Base-by-base conservation (phyloP, 345 rosid species). In the Eucalyptus sp. region DNA sequence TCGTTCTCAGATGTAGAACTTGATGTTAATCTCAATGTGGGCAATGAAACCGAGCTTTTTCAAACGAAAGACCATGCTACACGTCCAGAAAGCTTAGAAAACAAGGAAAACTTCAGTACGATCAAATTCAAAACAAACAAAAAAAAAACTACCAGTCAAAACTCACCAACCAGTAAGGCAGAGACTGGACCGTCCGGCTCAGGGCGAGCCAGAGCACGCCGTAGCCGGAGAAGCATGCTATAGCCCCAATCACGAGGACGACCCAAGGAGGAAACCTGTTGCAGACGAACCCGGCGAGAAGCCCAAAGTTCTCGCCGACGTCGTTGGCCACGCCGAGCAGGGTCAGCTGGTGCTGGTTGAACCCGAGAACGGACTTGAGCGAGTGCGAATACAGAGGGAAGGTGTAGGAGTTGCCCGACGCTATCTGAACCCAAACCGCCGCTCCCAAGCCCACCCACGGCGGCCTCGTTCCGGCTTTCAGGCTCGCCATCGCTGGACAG, bases 141-240 rank as follows among this genome's bases (percentile, higher is more conserved):
- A 33, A 44, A 44, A 44, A 87, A 87, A 5, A 24, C 48, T 31
- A 44, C 71, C 50, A 5, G 54, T 14, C n/a, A 76, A 51, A 87
- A 91, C 96, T 93, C 80, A 96, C 98, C 96, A 94, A 76, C 98
- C 98, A 96, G 86, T 93, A 94, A 71, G 98, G 98, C 90, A 96
- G 49, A 87, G 92, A 64, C 20, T 86, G 86, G 86, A 96, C 91
- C 49, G 94, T 91, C 29, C 92, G 86, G 89, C 87, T 89, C 79
- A 96, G 89, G 90, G 95, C 94, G 15, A 95, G 95, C 96, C 96
- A 96, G 88, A 95, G 91, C 87, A 93, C 93, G 15, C 96, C 96
- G 89, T 95, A 95, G 86, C 96, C 96, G 56, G 92, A 51, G 91
- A 96, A 93, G 90, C 96, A 96, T 37, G 92, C 90, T 27, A 94